Evolutionary conservation across 192 early-diverging fungal genomes (phyloP).

Genomic region (Endogone sp.): DNA sequence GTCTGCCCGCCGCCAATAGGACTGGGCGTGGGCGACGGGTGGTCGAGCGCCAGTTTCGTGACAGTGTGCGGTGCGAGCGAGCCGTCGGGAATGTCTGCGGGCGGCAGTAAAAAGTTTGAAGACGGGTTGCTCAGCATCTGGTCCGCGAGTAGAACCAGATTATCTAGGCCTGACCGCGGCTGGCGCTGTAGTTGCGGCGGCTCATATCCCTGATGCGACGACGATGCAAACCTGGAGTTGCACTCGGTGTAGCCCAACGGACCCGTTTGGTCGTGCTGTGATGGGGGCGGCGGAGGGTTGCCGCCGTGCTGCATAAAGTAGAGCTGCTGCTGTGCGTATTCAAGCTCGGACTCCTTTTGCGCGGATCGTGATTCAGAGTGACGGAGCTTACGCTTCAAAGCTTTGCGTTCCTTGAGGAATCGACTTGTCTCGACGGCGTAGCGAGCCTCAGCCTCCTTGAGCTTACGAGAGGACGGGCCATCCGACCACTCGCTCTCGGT

Average conservation of each 20-base stretch:
- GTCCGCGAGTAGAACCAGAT: conserved; percentile 29
- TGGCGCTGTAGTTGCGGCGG: background rate
- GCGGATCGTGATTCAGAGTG: conserved; percentile 21
- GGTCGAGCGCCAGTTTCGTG: background rate
- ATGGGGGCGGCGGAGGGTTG: background rate
- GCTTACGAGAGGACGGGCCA: background rate
- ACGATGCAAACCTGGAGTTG: background rate
- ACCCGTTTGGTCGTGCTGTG: no score
- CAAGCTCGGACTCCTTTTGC: conserved; percentile 29
- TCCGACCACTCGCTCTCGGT: conserved; percentile 7
- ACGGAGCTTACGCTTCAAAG: conserved; percentile 23
- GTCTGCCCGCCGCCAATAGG: background rate
- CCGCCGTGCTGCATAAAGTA: background rate
- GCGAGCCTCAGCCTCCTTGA: conserved; percentile 4
- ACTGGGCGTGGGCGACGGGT: conserved; percentile 1
- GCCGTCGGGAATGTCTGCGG: background rate
- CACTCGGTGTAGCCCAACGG: background rate
- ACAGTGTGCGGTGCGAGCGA: background rate
- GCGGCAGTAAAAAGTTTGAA: background rate
- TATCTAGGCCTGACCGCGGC: conserved; percentile 27
- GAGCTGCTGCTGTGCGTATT: conserved; percentile 19
- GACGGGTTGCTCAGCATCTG: conserved; percentile 32
- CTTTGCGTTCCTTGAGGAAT: conserved; percentile 13
- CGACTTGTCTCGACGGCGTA: conserved; percentile 7
- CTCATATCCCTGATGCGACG: conserved; percentile 3